Evolutionary conservation across 2,329 filamentous ascomycete genomes (phyloP).

Genomic region (Microcyclospora pomicola): DNA sequence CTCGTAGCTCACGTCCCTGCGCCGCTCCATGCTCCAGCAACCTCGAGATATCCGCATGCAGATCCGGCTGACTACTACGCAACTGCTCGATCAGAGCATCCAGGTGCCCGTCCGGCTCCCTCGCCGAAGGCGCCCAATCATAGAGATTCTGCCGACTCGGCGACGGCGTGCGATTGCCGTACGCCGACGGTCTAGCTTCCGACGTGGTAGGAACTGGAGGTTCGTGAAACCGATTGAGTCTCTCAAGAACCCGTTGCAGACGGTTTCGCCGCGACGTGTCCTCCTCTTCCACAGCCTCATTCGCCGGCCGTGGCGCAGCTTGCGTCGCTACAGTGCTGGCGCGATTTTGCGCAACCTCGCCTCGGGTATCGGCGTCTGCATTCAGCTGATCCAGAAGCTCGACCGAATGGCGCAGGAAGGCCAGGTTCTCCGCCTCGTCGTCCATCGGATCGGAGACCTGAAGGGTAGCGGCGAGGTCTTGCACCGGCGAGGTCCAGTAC

Average conservation of each 20-base stretch:
- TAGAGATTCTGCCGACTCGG: slow-evolving; percentile 42
- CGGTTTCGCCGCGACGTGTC: slow-evolving; percentile 28
- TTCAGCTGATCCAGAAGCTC: slow-evolving; percentile 17
- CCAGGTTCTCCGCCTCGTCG: slow-evolving; percentile 34
- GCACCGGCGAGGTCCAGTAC: slow-evolving; percentile 23
- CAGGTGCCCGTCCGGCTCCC: slow-evolving; percentile 24
- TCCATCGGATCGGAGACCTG: slow-evolving; percentile 26
- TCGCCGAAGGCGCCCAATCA: slow-evolving; percentile 41
- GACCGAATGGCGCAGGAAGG: slow-evolving; percentile 33
- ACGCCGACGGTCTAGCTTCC: slow-evolving; percentile 23
- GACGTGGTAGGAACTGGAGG: slow-evolving; percentile 13
- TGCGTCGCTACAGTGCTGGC: background rate
- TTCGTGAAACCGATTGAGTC: slow-evolving; percentile 31
- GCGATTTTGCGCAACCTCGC: background rate
- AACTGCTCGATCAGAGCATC: slow-evolving; percentile 29
- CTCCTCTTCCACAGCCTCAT: slow-evolving; percentile 17
- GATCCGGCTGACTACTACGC: slow-evolving; percentile 23
- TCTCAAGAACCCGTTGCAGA: slow-evolving; percentile 32
- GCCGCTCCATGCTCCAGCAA: slow-evolving; percentile 17
- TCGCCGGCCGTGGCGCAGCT: slow-evolving; percentile 1
- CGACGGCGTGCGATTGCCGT: slow-evolving; percentile 38
- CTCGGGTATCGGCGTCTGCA: background rate
- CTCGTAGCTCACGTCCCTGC: slow-evolving; percentile 13
- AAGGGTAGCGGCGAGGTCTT: slow-evolving; percentile 38
- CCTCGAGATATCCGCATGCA: slow-evolving; percentile 26